These are phyloP conservation scores for Cucumis melo DNA, from an alignment of 306 rosid genomes.

Conservation along the genomic window DNA sequence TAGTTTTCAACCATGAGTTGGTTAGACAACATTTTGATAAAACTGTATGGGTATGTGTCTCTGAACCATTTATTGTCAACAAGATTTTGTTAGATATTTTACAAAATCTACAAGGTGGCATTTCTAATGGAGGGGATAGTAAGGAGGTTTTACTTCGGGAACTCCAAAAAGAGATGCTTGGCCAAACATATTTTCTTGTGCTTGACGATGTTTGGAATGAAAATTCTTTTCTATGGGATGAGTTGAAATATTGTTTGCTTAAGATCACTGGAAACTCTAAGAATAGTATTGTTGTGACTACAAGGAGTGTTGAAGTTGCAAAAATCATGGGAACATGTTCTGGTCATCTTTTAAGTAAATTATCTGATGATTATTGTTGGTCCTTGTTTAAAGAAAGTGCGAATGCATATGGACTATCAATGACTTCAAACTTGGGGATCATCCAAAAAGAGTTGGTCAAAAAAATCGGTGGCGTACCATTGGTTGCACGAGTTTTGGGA, in stretches of 20 bases:
- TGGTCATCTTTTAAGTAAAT: background rate
- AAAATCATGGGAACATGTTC: background rate
- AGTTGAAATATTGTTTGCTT: background rate
- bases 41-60: conserved; percentile 12
- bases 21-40: background rate
- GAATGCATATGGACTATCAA: background rate
- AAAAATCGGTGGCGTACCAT: conserved; percentile 8
- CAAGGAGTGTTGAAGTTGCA: background rate
- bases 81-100: conserved; percentile 1
- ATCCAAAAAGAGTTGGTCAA: background rate
- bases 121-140: background rate
- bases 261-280: background rate
- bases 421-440: background rate
- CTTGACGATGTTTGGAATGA: conserved; percentile 20
- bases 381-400: background rate
- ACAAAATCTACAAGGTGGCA: background rate
- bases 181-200: background rate
- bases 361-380: conserved; percentile 10
- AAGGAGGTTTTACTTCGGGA: background rate
- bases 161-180: background rate
- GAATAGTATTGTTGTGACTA: background rate
- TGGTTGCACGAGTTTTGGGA: conserved; percentile 8
- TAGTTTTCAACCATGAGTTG: background rate
- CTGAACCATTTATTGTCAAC: background rate
- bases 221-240: background rate